Evolutionary conservation across 2,329 filamentous ascomycete species (phyloP), one percentile per base, ranked within the genome.

Genomic region (Penicillium sp.): DNA sequence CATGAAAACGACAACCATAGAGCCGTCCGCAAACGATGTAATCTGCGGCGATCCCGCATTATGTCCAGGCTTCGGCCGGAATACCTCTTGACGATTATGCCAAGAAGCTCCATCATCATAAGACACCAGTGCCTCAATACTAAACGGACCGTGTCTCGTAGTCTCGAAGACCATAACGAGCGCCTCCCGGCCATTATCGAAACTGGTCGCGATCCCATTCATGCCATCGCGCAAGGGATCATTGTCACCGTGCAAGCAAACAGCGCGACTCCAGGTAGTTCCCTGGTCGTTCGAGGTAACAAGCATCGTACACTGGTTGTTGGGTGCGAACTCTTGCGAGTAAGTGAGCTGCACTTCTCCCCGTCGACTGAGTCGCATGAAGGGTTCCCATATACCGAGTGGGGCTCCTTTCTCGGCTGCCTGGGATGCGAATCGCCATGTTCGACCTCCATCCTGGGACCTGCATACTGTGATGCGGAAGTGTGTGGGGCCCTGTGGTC

Each of bases 391-490:
- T 19, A 81, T 67, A 0, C 80, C 80, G 10, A 71, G 54, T 0
- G 69, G 68, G 0, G 74, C 66, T 1, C 60, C 43, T 46, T 77
- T 79, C 68, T 81, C 75, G 0, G 68, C 70, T 4, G 79, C 80
- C 62, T 81, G 79, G 22, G 77, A 74, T 2, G 76, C 69, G 61
- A 72, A 82, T 3, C 58, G 57, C 79, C 79, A 82, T 3, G 63
- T 71, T 1, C 67, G 69, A 1, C 79, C 80, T 48, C 73, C 76
- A 59, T 82, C 78, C 1, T 54, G 63, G 29, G 78, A 80, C 50
- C 77, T 74, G 58, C 79, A 82, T 14, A 82, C 78, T 0, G 80
- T 82, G 63, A 82, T 81, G 29, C 80, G 78, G 66, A 78, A 82
- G 64, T 79, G 73, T 5, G 73, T 74, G 0, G 71, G 71, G 3